Percentiles rank a stretch among this genome's conserved stretches.
Evolutionary conservation across 1,139 yeast species (phyloP).

Genomic region (Candida tetrigidarum): DNA sequence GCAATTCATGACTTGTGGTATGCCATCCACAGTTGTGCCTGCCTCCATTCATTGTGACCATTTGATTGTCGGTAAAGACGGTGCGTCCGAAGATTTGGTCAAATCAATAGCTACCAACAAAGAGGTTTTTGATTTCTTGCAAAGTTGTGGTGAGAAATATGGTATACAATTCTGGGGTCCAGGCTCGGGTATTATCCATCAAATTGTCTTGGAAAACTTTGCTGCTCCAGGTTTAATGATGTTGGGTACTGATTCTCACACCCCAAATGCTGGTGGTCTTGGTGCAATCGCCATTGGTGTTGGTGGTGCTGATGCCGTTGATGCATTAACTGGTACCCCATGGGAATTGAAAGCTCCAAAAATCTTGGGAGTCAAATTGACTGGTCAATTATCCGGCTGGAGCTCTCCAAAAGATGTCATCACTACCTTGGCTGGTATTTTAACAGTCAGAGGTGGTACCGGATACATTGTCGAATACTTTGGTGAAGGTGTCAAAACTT

Average conservation of each 20-base stretch:
- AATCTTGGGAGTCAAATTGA: constrained; percentile 86
- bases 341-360: constrained; percentile 99
- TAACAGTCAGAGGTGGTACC: constrained; percentile 98
- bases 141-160: constrained; percentile 87
- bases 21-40: constrained; percentile 85
- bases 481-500: constrained; percentile 86
- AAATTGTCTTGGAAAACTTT: constrained; percentile 93
- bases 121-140: constrained; percentile 92
- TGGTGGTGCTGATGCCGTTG: constrained; percentile 99
- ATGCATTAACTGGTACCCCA: constrained; percentile 95
- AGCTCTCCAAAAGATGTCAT: constrained; percentile 95
- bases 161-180: constrained; percentile 99
- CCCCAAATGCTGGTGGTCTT: constrained; percentile 97
- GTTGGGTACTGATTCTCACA: constrained; percentile 97
- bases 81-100: constrained; percentile 78
- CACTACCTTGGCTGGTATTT: constrained; percentile 83
- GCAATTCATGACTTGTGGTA: constrained; percentile 97
- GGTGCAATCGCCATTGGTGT: constrained; percentile 98
- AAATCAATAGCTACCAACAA: constrained; percentile 81
- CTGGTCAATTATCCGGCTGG: constrained; percentile 91
- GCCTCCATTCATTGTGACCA: constrained; percentile 98
- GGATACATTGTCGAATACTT: constrained; percentile 95
- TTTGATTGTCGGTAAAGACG: constrained; percentile 92
- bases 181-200: constrained; percentile 98
- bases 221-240: constrained; percentile 94